A percentile compares a stretch with the other conserved stretches of the same genome.
phyloP scores from a whole-genome alignment of 2,329 filamentous ascomycete species.

The Pseudopyricularia cyperi region DNA sequence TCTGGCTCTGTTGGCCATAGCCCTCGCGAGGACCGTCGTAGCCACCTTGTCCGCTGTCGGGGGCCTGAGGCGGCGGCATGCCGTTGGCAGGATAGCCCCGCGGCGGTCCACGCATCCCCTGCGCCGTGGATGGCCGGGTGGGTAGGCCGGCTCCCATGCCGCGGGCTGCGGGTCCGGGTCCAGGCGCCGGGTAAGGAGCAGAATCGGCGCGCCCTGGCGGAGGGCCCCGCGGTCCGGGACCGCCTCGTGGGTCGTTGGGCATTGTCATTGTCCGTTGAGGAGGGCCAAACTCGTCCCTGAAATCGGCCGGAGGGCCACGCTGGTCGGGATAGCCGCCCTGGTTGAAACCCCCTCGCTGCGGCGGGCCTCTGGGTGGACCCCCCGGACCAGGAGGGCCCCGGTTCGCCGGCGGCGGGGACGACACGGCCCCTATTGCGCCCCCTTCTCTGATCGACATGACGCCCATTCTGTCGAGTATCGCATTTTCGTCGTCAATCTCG shows the following conservation, averaged over 20 bases:
- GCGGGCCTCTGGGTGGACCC: conserved; percentile 10
- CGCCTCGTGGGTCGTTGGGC: conserved; percentile 32
- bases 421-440: conserved; percentile 4
- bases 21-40: conserved; percentile 17
- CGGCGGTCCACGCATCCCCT: conserved; percentile 36
- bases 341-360: conserved; percentile 7
- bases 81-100: conserved; percentile 32
- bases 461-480: conserved; percentile 27
- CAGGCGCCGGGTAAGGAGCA: conserved; percentile 30
- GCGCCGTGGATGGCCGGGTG: conserved; percentile 42
- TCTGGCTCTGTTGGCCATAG: conserved; percentile 21
- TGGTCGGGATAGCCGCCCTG: conserved; percentile 14
- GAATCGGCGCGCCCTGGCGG: conserved; percentile 25
- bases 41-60: conserved; percentile 12
- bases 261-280: conserved; percentile 49
- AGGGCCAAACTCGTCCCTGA: conserved; percentile 32
- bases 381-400: conserved; percentile 13
- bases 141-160: conserved; percentile 30
- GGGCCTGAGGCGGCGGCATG: conserved; percentile 12
- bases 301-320: conserved; percentile 13
- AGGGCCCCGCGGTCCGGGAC: conserved; percentile 11
- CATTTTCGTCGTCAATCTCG: conserved; percentile 25
- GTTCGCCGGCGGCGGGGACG: conserved; percentile 9
- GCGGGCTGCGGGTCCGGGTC: conserved; percentile 29
- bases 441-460: conserved; percentile 21